Conservation (phyloP, 177 flowering plant species). For the Tripterygium wilfordii region DNA sequence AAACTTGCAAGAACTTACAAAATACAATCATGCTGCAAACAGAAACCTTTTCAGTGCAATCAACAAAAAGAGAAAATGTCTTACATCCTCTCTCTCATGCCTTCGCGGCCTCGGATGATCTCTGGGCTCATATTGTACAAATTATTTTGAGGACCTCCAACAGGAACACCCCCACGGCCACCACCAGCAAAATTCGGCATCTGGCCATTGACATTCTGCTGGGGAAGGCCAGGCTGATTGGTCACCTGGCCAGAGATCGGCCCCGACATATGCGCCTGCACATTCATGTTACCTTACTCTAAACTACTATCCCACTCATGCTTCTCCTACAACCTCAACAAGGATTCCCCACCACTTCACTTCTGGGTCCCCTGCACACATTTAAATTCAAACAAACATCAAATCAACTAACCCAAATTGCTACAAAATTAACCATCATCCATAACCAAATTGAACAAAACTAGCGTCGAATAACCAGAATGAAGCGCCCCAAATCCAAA, state of each 20-base stretch:
- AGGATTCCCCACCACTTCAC: too few species aligned
- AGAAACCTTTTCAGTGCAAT: too few species aligned
- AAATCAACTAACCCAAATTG: too few species aligned
- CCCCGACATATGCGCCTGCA: constrained; percentile 69
- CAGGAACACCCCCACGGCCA: constrained; percentile 1
- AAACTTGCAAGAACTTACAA: too few species aligned
- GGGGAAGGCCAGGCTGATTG: constrained; percentile 61
- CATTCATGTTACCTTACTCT: constrained; percentile 31
- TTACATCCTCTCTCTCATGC: constrained; percentile 65
- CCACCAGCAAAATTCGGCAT: constrained; percentile 40
- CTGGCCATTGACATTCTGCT: constrained; percentile 60
- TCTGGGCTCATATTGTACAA: constrained; percentile 43
- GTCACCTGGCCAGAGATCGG: constrained; percentile 74
- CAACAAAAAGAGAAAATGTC: constrained; percentile 8
- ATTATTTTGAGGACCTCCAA: constrained; percentile 16
- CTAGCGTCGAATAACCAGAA: too few species aligned
- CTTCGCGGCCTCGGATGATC: constrained; percentile 28
- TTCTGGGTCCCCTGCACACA: too few species aligned
- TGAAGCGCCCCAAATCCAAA: too few species aligned
- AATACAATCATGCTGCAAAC: too few species aligned
- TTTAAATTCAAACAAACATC: too few species aligned
- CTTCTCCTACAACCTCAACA: too few species aligned
- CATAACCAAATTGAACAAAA: too few species aligned
- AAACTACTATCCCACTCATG: constrained; percentile 1
- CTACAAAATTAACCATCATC: too few species aligned